phyloP scores from a whole-genome alignment of 345 rosid genomes.

The Bruguiera sexangula region DNA sequence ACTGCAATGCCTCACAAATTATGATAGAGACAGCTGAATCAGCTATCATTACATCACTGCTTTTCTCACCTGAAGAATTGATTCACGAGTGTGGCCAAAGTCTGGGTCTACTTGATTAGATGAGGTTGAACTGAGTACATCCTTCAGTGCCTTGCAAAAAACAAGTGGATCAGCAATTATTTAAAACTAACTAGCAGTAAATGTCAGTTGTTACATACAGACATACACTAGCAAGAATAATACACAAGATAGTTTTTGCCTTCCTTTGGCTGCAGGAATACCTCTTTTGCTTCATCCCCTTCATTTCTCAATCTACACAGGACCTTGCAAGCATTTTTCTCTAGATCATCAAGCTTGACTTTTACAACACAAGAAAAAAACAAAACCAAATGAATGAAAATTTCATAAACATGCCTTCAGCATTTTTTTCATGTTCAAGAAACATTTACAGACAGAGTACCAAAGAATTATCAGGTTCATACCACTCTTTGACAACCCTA shows the following conservation, averaged over 20 bases:
- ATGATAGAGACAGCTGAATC: too few relatives aligned
- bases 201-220: background rate
- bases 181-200: background rate
- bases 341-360: slow-evolving; percentile 48
- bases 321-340: slow-evolving; percentile 64
- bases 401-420: slow-evolving; percentile 1
- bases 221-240: slow-evolving; percentile 5
- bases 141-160: slow-evolving; percentile 52
- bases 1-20: too few relatives aligned
- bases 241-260: background rate
- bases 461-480: slow-evolving; percentile 3
- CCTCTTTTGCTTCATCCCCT: slow-evolving; percentile 68
- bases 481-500: slow-evolving; percentile 57
- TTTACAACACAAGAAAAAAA: slow-evolving; percentile 23
- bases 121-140: slow-evolving; percentile 46
- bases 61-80: slow-evolving; percentile 66
- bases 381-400: background rate
- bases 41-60: background rate
- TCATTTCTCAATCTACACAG: slow-evolving; percentile 66
- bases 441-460: background rate
- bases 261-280: slow-evolving; percentile 19
- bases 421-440: background rate
- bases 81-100: slow-evolving; percentile 61
- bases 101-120: slow-evolving; percentile 47
- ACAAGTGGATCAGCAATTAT: slow-evolving; percentile 18